Evolutionary conservation across 2,329 filamentous ascomycete genomes (phyloP).

Genomic region (Apiospora aurea): DNA sequence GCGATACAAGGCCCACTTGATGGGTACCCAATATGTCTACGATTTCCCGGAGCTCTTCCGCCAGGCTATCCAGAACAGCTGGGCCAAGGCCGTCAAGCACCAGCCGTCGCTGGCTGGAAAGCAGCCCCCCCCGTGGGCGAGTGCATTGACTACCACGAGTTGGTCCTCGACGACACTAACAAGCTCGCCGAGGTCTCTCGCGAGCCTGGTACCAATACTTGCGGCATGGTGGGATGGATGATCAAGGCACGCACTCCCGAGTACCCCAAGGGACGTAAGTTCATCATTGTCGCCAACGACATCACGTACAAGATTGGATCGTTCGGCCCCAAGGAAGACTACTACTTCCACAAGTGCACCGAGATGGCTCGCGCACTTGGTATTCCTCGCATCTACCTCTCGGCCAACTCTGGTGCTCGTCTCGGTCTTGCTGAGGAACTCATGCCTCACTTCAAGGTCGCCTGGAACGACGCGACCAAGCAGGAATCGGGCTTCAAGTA

Average conservation of each 20-base stretch:
- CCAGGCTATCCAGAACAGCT: slow-evolving; percentile 95
- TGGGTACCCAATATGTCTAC: slow-evolving; percentile 99
- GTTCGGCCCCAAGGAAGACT: slow-evolving; percentile 94
- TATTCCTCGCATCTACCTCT: slow-evolving; percentile 96
- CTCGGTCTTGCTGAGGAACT: slow-evolving; percentile 96
- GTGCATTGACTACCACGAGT: slow-evolving; percentile 92
- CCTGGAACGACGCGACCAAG: slow-evolving; percentile 86
- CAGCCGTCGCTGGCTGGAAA: slow-evolving; percentile 78
- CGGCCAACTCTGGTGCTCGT: slow-evolving; percentile 97
- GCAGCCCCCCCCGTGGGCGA: slow-evolving; percentile 85
- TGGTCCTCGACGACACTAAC: slow-evolving; percentile 93
- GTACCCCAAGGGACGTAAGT: slow-evolving; percentile 89
- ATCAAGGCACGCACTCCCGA: slow-evolving; percentile 94
- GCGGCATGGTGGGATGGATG: slow-evolving; percentile 99
- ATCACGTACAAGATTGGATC: slow-evolving; percentile 99
- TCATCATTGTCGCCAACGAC: slow-evolving; percentile 97
- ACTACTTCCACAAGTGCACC: slow-evolving; percentile 99
- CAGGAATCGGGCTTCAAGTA: slow-evolving; percentile 96
- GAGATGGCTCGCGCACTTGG: slow-evolving; percentile 93
- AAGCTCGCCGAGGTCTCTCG: slow-evolving; percentile 92
- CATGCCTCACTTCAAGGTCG: slow-evolving; percentile 95
- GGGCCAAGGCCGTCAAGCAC: slow-evolving; percentile 77
- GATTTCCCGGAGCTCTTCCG: slow-evolving; percentile 99
- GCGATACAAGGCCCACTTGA: slow-evolving; percentile 98
- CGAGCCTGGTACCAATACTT: slow-evolving; percentile 92